Evolutionary conservation across 495 filamentous ascomycete species (phyloP).

Genomic region (Hyphodiscus hymeniophilus): DNA sequence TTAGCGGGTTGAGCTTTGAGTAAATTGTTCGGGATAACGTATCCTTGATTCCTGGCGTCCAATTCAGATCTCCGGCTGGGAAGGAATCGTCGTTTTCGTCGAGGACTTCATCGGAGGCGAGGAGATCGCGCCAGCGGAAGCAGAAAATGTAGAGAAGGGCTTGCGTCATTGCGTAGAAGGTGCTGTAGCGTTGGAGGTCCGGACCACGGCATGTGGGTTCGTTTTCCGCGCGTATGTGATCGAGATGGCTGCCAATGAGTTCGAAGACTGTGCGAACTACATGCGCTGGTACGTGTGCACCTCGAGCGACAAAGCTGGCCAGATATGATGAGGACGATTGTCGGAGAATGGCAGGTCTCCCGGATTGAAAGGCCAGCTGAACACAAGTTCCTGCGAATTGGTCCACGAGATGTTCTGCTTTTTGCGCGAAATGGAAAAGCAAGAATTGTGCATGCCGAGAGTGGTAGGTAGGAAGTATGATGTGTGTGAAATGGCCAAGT

Average conservation of each 20-base stretch:
- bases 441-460: conserved; percentile 85
- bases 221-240: conserved; percentile 53
- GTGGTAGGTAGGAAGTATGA: conserved; percentile 81
- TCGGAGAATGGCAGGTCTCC: conserved; percentile 57
- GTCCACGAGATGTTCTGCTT: conserved; percentile 62
- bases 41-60: conserved; percentile 65
- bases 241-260: conserved; percentile 64
- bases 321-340: conserved; percentile 88
- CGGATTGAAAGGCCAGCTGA: conserved; percentile 51
- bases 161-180: conserved; percentile 86
- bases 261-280: conserved; percentile 71
- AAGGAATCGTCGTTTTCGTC: conserved; percentile 52
- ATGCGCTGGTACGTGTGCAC: conserved; percentile 65
- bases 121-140: conserved; percentile 92
- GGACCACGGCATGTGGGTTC: conserved; percentile 68
- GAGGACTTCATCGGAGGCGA: conserved; percentile 43
- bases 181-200: conserved; percentile 70
- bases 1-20: conserved; percentile 86
- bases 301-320: conserved; percentile 85
- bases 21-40: conserved; percentile 65
- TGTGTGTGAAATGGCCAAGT: conserved; percentile 70
- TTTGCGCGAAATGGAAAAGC: conserved; percentile 87
- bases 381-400: conserved; percentile 74
- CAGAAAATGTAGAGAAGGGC: conserved; percentile 93
- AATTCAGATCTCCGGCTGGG: conserved; percentile 56